phyloP scores from a whole-genome alignment of 2,329 filamentous ascomycete genomes.

The Pseudocercospora eumusae region DNA sequence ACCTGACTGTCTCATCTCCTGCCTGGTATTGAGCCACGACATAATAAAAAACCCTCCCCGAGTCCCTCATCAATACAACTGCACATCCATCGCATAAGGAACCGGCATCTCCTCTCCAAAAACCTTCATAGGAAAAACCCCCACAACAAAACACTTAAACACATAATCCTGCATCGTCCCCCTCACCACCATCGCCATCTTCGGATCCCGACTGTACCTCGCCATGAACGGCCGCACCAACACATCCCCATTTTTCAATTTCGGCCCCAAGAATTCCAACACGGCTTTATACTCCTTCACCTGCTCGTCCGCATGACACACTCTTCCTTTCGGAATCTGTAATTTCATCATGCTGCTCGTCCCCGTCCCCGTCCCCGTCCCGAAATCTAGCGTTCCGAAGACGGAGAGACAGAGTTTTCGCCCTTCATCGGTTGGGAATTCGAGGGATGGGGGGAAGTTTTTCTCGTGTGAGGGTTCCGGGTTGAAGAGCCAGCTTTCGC shows the following conservation, averaged over 20 bases:
- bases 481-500: constrained; percentile 13
- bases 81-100: constrained; percentile 19
- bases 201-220: constrained; percentile 13
- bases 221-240: constrained; percentile 18
- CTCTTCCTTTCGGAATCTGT: constrained; percentile 9
- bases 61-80: constrained; percentile 13
- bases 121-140: constrained; percentile 19
- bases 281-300: constrained; percentile 8
- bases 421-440: constrained; percentile 12
- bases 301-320: constrained; percentile 6
- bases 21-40: background rate
- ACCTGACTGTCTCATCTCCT: background rate
- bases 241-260: constrained; percentile 16
- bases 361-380: no score
- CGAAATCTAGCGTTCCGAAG: constrained; percentile 18
- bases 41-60: no score
- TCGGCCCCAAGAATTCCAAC: constrained; percentile 16
- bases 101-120: constrained; percentile 14
- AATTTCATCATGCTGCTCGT: constrained; percentile 15
- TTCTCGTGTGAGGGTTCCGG: constrained; percentile 17
- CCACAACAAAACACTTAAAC: constrained; percentile 20
- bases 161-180: constrained; percentile 20
- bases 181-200: constrained; percentile 16
- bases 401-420: constrained; percentile 10
- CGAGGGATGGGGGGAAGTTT: constrained; percentile 13